Conservation (phyloP, 768 basidiomycete genomes). For the Pleurotus ostreatus region DNA sequence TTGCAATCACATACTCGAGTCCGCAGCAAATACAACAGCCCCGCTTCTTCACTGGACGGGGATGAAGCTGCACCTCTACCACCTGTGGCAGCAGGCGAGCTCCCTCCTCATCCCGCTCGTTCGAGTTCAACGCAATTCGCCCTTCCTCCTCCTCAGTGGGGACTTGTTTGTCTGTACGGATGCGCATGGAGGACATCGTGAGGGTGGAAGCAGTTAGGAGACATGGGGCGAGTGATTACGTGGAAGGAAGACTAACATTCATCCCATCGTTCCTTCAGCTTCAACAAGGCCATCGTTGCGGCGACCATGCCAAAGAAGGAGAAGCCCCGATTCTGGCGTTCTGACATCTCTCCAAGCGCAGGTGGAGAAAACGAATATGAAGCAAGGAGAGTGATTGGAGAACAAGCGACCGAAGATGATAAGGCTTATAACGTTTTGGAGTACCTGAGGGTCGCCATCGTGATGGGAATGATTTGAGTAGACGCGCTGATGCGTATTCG, state of each 20-base stretch:
- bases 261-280: constrained; percentile 43
- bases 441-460: no score
- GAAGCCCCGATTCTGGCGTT: constrained; percentile 11
- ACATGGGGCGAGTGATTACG: neutral
- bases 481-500: no score
- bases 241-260: constrained; percentile 28
- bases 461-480: no score
- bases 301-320: constrained; percentile 42
- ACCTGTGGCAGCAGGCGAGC: constrained; percentile 23
- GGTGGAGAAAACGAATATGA: no score
- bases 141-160: constrained; percentile 41
- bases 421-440: no score
- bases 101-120: constrained; percentile 20
- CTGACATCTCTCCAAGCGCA: no score
- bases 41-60: constrained; percentile 26
- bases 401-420: no score
- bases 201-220: neutral
- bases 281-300: constrained; percentile 40
- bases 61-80: constrained; percentile 14
- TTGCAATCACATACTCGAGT: constrained; percentile 31
- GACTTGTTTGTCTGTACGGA: constrained; percentile 35
- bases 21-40: constrained; percentile 52
- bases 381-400: no score
- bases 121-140: constrained; percentile 24
- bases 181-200: neutral